Base-by-base conservation (phyloP, 2,329 filamentous ascomycete species). In the Fusarium phyllophilum region DNA sequence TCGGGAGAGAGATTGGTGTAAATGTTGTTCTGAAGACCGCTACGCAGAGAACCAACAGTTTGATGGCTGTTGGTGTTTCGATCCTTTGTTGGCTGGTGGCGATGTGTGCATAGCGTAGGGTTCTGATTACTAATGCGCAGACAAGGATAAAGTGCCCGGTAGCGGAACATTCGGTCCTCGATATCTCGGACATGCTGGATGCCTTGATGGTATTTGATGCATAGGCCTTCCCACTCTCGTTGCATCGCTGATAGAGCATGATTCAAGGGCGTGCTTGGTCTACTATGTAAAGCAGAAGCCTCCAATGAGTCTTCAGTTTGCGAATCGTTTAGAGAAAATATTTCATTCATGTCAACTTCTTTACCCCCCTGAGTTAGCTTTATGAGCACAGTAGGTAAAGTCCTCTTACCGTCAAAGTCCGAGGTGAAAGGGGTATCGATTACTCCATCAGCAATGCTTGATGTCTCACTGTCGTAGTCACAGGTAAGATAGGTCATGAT, bases 81-180 rank as follows among this genome's bases (percentile, higher is more conserved):
- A 17, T 31, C 10, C 9, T 4, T 17, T 3, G 4, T 4, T 10
- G 0, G 13, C 20, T 9, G 26, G 11, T 38, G 9, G 17, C 20
- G 8, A 5, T 41, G 31, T 9, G 6, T 22, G 7, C 22, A 13
- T 12, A 22, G 1, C 4, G 10, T 7, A 4, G 20, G 15, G 11
- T 22, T 36, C 6, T 31, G 22, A 20, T 20, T 3, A 8, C 24
- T 20, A 3, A 44, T 13, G 7, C 5, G 13, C 3, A 44, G 20
- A n/a, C 20, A 10, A 7, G 58, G 26, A 12, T 33, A 22, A 5
- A 39, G 15, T 4, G 7, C 18, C 1, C 7, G 44, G 10, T 44
- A 33, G 22, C 62, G 58, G 7, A 52, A 8, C 58, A 65, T 54
- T 24, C 54, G 38, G 8, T 65, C 31, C 8, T 65, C 62, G 8